Evolutionary conservation across 192 early-diverging fungal genomes (phyloP), one percentile per base, ranked within the genome.

Genomic region (Coemansia sp.): DNA sequence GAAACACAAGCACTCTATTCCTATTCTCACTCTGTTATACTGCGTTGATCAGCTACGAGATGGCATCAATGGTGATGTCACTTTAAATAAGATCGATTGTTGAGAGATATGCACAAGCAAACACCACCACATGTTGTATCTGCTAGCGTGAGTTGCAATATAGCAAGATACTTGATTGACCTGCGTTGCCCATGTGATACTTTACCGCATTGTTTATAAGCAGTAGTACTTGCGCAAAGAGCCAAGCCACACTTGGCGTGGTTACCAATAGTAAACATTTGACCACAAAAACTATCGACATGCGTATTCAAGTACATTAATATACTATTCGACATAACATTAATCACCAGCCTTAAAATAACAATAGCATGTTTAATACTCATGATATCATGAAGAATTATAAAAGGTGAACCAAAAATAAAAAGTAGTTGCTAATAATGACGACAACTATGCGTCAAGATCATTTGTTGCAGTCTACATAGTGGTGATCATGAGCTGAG

Each of bases 401-500:
- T 8, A 31, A 31, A 53, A 27, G 27, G 1, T 53, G 50, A 38
- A 9, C 6, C 36, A 38, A 34, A 58, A 40, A 31, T 36, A 66
- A 24, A 10, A 53, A 18, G 41, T 24, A 24, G 36, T 38, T n/a
- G 66, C 13, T 39, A 55, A 15, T 63, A 53, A 36, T 12, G 49
- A 22, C n/a, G 39, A 47, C 16, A 38, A 49, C 13, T 47, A 27
- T 16, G 3, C 3, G 36, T 9, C n/a, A 7, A 11, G 24, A 49
- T 8, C 15, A 43, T 16, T 31, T 22, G 34, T 1, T n/a, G 13
- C 16, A 15, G 41, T 38, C 16, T 71, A 71, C 49, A 60, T 62
- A 1, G 69, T 76, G 1, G 39, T 70, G 18, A 76, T 57, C 61
- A 71, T 52, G 63, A 76, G 64, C 11, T 68, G 64, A 3, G 75